phyloP scores from a whole-genome alignment of 176 grass and related monocot species.

The Coix lacrymajobi region DNA sequence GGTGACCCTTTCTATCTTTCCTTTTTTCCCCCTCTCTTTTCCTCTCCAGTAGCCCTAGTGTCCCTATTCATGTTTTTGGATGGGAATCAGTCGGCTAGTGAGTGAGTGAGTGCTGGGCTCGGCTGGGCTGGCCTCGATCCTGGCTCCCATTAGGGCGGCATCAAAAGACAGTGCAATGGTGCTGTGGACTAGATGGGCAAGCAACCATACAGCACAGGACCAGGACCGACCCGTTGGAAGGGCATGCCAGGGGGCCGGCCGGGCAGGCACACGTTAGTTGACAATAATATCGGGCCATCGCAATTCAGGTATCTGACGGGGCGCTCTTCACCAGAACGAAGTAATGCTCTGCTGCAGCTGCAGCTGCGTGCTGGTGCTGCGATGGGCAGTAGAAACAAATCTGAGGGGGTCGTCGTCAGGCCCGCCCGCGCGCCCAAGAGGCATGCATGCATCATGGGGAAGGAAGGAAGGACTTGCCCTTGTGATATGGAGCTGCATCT shows the following conservation, averaged over 20 bases:
- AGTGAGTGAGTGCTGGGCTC: not conserved
- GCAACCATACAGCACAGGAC: not conserved
- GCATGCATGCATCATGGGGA: conserved; percentile 24
- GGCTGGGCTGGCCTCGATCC: conserved; percentile 20
- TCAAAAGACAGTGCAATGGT: conserved; percentile 30
- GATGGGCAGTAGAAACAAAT: conserved; percentile 33
- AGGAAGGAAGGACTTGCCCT: conserved; percentile 14
- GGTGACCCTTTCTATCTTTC: conserved; percentile 22
- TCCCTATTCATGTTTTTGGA: conserved; percentile 24
- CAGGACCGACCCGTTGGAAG: conserved; percentile 42
- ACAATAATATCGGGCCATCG: conserved; percentile 48
- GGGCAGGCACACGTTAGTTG: conserved; percentile 33
- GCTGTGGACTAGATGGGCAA: conserved; percentile 51
- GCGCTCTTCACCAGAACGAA: conserved; percentile 9
- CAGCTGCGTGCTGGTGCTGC: not conserved
- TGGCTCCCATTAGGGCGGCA: conserved; percentile 32
- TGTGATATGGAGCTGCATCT: conserved; percentile 21
- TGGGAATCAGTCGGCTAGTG: not conserved
- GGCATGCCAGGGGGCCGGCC: conserved; percentile 38
- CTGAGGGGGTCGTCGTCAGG: conserved; percentile 48
- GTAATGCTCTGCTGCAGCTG: conserved; percentile 31
- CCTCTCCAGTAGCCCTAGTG: conserved; percentile 22
- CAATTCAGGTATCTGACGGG: conserved; percentile 44
- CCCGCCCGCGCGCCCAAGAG: not conserved
- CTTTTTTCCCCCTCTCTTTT: not conserved